Conservation (phyloP, 2,329 filamentous ascomycete species). For the Botrytis hyacinthi region DNA sequence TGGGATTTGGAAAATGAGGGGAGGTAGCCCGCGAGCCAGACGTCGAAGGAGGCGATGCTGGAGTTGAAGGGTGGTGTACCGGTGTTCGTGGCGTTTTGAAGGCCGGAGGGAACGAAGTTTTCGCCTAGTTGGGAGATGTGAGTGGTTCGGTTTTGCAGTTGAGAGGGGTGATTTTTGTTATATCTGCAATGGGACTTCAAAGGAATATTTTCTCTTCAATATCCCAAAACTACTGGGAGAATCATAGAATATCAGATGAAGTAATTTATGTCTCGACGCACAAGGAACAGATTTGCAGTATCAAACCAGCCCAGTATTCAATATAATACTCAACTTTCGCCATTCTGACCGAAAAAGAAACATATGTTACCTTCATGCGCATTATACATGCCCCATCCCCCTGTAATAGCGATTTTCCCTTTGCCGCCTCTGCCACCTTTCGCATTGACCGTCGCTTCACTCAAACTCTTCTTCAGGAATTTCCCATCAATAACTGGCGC, state of each 20-base stretch:
- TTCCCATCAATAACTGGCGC: slow-evolving; percentile 57
- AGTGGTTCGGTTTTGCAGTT: background rate
- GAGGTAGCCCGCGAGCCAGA: slow-evolving; percentile 54
- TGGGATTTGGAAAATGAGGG: slow-evolving; percentile 46
- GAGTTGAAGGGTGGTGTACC: slow-evolving; percentile 49
- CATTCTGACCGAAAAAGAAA: background rate
- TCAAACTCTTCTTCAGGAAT: slow-evolving; percentile 51
- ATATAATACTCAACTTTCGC: background rate
- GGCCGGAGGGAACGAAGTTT: slow-evolving; percentile 55
- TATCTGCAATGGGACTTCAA: background rate
- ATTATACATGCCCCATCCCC: slow-evolving; percentile 58
- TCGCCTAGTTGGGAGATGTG: slow-evolving; percentile 44
- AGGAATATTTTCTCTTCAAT: too few species aligned
- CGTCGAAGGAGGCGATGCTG: slow-evolving; percentile 48
- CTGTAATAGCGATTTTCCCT: slow-evolving; percentile 45
- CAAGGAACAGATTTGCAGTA: background rate
- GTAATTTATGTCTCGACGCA: too few species aligned
- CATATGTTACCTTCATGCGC: slow-evolving; percentile 47
- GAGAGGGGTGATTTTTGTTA: background rate
- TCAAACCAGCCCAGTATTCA: background rate
- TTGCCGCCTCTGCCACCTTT: slow-evolving; percentile 18
- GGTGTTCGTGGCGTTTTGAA: slow-evolving; percentile 40
- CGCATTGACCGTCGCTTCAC: slow-evolving; percentile 40
- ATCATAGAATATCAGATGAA: too few species aligned
- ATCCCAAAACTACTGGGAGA: background rate